These are phyloP conservation scores for Blastobotrys proliferans DNA, from an alignment of 1,139 yeast genomes.

Conservation along the genomic window DNA sequence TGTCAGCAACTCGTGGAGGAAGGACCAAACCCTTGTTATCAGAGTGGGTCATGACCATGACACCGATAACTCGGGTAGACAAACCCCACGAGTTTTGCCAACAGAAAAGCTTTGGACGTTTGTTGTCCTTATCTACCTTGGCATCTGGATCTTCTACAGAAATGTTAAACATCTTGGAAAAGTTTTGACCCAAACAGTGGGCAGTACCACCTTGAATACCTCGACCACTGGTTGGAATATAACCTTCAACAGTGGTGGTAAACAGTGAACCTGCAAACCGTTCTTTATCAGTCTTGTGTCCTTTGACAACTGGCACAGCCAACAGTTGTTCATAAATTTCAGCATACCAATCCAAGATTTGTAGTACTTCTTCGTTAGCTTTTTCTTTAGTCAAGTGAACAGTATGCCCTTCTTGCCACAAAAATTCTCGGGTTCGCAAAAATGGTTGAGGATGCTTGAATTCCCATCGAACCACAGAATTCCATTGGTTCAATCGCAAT, in stretches of 20 bases:
- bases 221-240: constrained; percentile 97
- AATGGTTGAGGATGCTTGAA: constrained; percentile 99
- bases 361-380: constrained; percentile 78
- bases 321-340: constrained; percentile 82
- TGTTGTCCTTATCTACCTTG: constrained; percentile 48
- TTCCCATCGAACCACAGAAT: constrained; percentile 99
- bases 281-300: constrained; percentile 94
- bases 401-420: constrained; percentile 99
- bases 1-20: constrained; percentile 95
- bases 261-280: constrained; percentile 97
- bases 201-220: constrained; percentile 99
- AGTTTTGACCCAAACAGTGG: constrained; percentile 96
- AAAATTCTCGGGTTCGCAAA: constrained; percentile 95
- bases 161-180: constrained; percentile 96
- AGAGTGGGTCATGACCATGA: constrained; percentile 97
- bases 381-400: constrained; percentile 81
- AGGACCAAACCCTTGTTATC: constrained; percentile 97
- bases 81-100: constrained; percentile 99
- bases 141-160: constrained; percentile 86
- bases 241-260: constrained; percentile 96
- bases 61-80: constrained; percentile 98
- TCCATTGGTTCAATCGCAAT: constrained; percentile 96
- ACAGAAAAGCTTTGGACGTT: too few relatives aligned
- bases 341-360: constrained; percentile 82
- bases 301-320: constrained; percentile 97